These are phyloP conservation scores for Globisporangium abappressorium DNA, from an alignment of 352 stramenopile genomes.

Conservation along the genomic window DNA sequence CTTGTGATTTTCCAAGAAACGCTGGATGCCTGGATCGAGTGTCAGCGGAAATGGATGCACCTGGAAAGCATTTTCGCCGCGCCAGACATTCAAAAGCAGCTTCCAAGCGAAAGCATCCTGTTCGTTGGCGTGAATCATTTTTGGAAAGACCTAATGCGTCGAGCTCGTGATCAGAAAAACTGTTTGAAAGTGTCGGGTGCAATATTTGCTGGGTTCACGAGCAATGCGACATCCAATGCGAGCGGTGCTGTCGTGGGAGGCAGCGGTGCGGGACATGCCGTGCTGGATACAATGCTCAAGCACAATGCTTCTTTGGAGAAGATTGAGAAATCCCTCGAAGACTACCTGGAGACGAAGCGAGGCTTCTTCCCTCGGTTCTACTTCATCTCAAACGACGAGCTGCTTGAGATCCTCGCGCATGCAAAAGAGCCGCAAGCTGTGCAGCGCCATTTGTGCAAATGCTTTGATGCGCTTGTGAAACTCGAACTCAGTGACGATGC, in stretches of 20 bases:
- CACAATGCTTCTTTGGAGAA: constrained; percentile 69
- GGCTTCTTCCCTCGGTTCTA: constrained; percentile 84
- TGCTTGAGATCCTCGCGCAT: constrained; percentile 82
- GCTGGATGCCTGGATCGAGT: constrained; percentile 76
- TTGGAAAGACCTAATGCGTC: constrained; percentile 78
- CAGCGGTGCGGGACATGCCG: constrained; percentile 28
- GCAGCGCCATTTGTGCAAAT: constrained; percentile 80
- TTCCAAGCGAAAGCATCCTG: constrained; percentile 59
- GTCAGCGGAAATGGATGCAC: constrained; percentile 79
- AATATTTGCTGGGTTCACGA: constrained; percentile 25
- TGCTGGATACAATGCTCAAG: constrained; percentile 63
- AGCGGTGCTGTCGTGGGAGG: constrained; percentile 6
- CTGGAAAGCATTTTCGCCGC: constrained; percentile 81
- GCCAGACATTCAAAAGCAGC: constrained; percentile 80
- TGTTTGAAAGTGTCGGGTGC: constrained; percentile 69
- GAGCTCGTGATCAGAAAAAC: constrained; percentile 51
- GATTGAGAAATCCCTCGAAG: constrained; percentile 79
- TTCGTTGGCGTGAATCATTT: constrained; percentile 72
- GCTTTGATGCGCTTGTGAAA: constrained; percentile 78
- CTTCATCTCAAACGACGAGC: constrained; percentile 87
- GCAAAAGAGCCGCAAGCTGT: constrained; percentile 77
- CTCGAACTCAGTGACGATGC: constrained; percentile 67
- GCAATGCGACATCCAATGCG: not conserved
- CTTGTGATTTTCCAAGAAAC: constrained; percentile 81
- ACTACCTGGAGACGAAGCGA: constrained; percentile 85